A percentile compares a stretch with the other conserved stretches of the same genome.
Conservation (phyloP, 2,329 filamentous ascomycete genomes). For the Colletotrichum magnum region DNA sequence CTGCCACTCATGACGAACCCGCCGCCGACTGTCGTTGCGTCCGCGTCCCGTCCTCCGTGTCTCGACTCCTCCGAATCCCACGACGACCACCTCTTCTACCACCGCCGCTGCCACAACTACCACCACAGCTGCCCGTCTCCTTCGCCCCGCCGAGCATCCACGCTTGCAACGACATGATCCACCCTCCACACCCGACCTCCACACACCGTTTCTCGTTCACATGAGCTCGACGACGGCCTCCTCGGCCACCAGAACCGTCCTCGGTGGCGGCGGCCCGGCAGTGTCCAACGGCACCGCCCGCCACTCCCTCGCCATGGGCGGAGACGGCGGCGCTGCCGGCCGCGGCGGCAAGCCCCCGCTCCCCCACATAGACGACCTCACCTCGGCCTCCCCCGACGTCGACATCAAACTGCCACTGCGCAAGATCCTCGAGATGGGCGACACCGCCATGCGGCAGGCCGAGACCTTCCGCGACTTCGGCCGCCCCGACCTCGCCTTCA, state of each 20-base stretch:
- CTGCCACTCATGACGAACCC: constrained; percentile 40
- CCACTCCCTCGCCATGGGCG: constrained; percentile 39
- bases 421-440: constrained; percentile 66
- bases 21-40: constrained; percentile 33
- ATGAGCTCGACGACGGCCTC: constrained; percentile 38
- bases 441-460: constrained; percentile 70
- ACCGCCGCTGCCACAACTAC: not conserved
- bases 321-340: constrained; percentile 36
- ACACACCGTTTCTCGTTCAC: constrained; percentile 32
- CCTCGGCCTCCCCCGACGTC: constrained; percentile 61
- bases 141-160: constrained; percentile 7
- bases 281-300: constrained; percentile 34
- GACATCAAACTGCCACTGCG: constrained; percentile 65
- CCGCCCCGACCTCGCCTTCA: constrained; percentile 81
- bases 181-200: constrained; percentile 12
- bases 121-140: not conserved
- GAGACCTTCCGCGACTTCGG: constrained; percentile 74
- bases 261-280: constrained; percentile 36
- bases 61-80: constrained; percentile 29
- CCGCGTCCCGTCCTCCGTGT: constrained; percentile 32
- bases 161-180: constrained; percentile 37
- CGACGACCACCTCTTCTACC: constrained; percentile 1
- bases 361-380: constrained; percentile 69
- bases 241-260: constrained; percentile 40
- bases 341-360: constrained; percentile 53